Base-by-base conservation (phyloP, 176 grass and related monocot species). In the Juncus inflexus region DNA sequence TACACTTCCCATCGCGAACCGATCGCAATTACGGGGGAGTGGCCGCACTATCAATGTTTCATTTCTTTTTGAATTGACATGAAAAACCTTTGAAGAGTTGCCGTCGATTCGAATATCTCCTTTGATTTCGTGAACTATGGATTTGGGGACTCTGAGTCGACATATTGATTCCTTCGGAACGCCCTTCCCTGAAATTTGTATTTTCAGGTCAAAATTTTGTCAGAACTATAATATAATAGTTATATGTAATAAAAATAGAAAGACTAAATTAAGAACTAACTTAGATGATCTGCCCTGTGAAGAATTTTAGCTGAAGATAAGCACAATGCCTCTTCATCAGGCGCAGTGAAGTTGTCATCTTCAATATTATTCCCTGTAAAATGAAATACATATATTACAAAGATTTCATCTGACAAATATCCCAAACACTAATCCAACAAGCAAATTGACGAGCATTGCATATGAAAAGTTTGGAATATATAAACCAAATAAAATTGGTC, bases 271-370 rank as follows among this genome's bases (percentile, higher is more conserved):
- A 37, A 67, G 52, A 35, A 15, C 15, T 37, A 51, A 53, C 64
- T 7, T 11, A 67, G 64, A 53, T 67, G 50, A n/a, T 67, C 64
- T 52, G 47, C 64, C 4, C 64, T 50, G 19, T 53, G 64, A 67
- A 67, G 64, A 51, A 67, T 67, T 50, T 67, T 67, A 67, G 64
- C 64, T 35, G 64, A 67, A 50, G 64, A 67, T 37, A 67, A 38
- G 45, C 64, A 67, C 15, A 67, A 9, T 5, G 37, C 2, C 0
- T 1, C 9, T n/a, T 67, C 64, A 38, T 67, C 64, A 12, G 64
- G 5, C 10, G 64, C 64, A 2, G 64, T 67, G 64, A 53, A 67
- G 45, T 67, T 67, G 52, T 67, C 64, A 37, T 53, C 45, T 53
- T 53, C 28, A 67, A 67, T 16, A 50, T 37, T 67, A 67, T 67